Percentiles rank a stretch among this genome's conserved stretches.
Evolutionary conservation across 164 flowering plant species (phyloP).

Genomic region (Tetrastigma voinierianum): DNA sequence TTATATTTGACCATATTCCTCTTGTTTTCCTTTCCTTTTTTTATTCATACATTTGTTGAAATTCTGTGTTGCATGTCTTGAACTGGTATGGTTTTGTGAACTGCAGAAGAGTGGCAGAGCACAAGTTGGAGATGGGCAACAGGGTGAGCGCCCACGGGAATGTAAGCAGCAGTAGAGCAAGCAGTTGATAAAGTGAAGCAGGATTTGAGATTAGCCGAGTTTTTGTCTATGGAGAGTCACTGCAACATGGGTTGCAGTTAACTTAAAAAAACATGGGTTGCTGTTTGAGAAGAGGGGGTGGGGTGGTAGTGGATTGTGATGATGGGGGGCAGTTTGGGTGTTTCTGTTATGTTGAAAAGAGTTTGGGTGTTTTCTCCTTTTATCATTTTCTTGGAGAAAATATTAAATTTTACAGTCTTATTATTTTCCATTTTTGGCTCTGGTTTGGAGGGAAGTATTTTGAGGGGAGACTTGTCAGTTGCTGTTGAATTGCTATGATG

Average conservation of each 20-base stretch:
- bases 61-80: background rate
- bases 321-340: too few species aligned
- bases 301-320: too few species aligned
- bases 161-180: slow-evolving; percentile 52
- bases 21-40: background rate
- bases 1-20: slow-evolving; percentile 26
- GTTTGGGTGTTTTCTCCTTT: too few species aligned
- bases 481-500: too few species aligned
- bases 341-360: too few species aligned
- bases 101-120: slow-evolving; percentile 51
- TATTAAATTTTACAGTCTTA: too few species aligned
- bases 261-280: slow-evolving; percentile 2
- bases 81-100: background rate
- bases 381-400: too few species aligned
- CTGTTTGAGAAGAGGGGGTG: background rate
- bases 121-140: slow-evolving; percentile 31
- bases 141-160: slow-evolving; percentile 50
- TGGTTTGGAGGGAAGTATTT: too few species aligned
- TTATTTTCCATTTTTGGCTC: too few species aligned
- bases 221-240: background rate
- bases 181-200: background rate
- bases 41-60: background rate
- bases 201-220: background rate
- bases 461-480: too few species aligned
- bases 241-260: slow-evolving; percentile 4